These are phyloP conservation scores for Magnolia kwangsiensis DNA, from an alignment of 164 flowering plant genomes.

Conservation along the genomic window DNA sequence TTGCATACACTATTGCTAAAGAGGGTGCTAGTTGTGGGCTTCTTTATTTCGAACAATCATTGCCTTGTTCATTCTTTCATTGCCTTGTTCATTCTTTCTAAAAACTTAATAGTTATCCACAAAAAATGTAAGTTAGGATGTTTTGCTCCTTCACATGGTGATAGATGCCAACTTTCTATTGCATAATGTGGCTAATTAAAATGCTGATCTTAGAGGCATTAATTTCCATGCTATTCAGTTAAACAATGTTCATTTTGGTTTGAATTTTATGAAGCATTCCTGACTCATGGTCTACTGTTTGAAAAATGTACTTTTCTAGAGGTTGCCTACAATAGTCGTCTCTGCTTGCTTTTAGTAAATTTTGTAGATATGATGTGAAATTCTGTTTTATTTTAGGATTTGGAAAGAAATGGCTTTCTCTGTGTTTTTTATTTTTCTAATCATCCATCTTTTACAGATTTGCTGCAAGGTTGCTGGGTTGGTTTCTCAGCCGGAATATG, in stretches of 20 bases:
- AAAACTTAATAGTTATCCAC: too few relatives aligned
- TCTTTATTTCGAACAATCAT: too few relatives aligned
- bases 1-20: too few relatives aligned
- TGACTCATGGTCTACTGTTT: not conserved
- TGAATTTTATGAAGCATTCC: not conserved
- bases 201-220: too few relatives aligned
- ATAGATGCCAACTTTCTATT: too few relatives aligned
- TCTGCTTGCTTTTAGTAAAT: not conserved
- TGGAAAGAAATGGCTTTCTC: not conserved
- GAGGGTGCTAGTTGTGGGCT: too few relatives aligned
- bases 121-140: too few relatives aligned
- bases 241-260: not conserved
- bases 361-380: not conserved
- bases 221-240: too few relatives aligned
- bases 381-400: not conserved
- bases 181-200: too few relatives aligned
- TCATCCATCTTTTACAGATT: conserved; percentile 49
- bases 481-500: conserved; percentile 69
- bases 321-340: not conserved
- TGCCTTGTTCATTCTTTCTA: too few relatives aligned
- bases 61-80: too few relatives aligned
- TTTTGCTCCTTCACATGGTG: too few relatives aligned
- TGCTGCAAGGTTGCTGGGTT: conserved; percentile 77
- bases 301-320: not conserved
- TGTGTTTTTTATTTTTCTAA: conserved; percentile 6